Evolutionary conservation across 768 basidiomycete species (phyloP).

Genomic region (Sporobolomyces phaffii): DNA sequence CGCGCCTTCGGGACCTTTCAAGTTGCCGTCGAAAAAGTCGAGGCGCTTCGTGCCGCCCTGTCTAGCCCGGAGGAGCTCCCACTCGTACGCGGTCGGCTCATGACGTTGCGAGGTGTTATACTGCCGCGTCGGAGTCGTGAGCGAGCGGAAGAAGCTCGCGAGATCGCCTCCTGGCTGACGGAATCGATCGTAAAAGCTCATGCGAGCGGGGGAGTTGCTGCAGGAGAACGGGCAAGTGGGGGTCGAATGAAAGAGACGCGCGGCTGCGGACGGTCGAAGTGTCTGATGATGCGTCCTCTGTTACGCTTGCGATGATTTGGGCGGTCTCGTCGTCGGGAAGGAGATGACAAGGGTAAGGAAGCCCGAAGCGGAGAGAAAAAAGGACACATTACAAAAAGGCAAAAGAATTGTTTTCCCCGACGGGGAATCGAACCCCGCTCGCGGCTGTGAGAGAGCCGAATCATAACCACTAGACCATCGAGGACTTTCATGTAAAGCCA

Average conservation of each 20-base stretch:
- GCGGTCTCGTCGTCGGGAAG: too few relatives aligned
- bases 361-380: too few relatives aligned
- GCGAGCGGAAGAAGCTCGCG: slow-evolving; percentile 22
- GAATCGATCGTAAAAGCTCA: slow-evolving; percentile 9
- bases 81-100: slow-evolving; percentile 16
- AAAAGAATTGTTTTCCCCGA: slow-evolving; percentile 23
- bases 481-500: background rate
- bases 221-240: too few relatives aligned
- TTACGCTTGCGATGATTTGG: too few relatives aligned
- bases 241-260: too few relatives aligned
- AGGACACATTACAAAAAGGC: too few relatives aligned
- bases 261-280: too few relatives aligned
- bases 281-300: too few relatives aligned
- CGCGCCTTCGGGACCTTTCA: slow-evolving; percentile 15
- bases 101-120: background rate
- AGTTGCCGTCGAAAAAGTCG: slow-evolving; percentile 27
- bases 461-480: slow-evolving; percentile 38
- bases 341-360: too few relatives aligned
- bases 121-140: slow-evolving; percentile 2
- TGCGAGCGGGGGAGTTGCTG: background rate
- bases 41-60: slow-evolving; percentile 29
- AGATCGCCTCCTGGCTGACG: slow-evolving; percentile 4
- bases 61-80: slow-evolving; percentile 17
- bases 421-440: slow-evolving; percentile 37
- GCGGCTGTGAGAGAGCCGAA: slow-evolving; percentile 37